Conservation (phyloP, 169 alveolate genomes). For the Plasmodium blacklocki region DNA sequence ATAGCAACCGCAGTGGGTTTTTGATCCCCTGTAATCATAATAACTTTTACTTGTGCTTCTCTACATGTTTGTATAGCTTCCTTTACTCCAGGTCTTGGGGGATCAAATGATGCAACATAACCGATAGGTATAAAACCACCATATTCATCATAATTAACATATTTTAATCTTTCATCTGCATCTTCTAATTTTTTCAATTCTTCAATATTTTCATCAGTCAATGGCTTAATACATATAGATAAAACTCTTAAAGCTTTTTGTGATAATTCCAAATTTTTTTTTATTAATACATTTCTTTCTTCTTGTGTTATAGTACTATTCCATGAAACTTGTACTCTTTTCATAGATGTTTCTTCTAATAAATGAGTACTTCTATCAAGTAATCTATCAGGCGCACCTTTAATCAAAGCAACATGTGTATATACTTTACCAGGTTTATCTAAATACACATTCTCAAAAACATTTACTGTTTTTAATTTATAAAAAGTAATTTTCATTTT, state of each 20-base stretch:
- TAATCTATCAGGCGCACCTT: conserved; percentile 93
- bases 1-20: conserved; percentile 78
- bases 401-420: conserved; percentile 91
- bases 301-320: conserved; percentile 31
- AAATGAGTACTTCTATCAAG: conserved; percentile 37
- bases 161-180: conserved; percentile 88
- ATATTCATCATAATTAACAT: conserved; percentile 65
- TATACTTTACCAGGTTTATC: conserved; percentile 54
- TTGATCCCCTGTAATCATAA: conserved; percentile 93
- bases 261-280: conserved; percentile 81
- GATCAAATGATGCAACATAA: conserved; percentile 94
- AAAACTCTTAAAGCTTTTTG: conserved; percentile 90
- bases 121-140: conserved; percentile 86
- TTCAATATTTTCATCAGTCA: conserved; percentile 84
- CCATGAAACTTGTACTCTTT: conserved; percentile 27
- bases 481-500: conserved; percentile 93
- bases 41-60: conserved; percentile 97
- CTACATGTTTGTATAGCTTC: conserved; percentile 95
- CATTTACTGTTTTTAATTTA: conserved; percentile 66
- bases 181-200: conserved; percentile 81
- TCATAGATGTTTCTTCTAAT: conserved; percentile 36
- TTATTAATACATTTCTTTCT: conserved; percentile 20
- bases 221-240: conserved; percentile 88
- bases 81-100: conserved; percentile 98
- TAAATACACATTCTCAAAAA: conserved; percentile 77